phyloP scores from a whole-genome alignment of 331 rosid genomes.

The Erythrophleum ivorense region DNA sequence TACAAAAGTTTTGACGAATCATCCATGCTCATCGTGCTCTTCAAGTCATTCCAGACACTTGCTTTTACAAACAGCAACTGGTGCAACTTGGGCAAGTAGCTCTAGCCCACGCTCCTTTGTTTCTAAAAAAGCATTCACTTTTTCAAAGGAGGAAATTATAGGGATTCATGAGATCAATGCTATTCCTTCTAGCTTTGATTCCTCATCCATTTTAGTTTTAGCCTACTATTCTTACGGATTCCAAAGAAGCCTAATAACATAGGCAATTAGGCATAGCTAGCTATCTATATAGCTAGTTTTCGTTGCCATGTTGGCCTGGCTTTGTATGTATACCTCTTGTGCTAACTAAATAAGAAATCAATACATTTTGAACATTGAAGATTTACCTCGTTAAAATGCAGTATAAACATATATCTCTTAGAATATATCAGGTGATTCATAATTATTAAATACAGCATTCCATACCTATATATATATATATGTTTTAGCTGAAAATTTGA shows the following conservation, averaged over 20 bases:
- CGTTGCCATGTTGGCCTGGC: background rate
- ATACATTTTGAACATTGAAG: background rate
- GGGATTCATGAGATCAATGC: slow-evolving; percentile 27
- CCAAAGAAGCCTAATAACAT: slow-evolving; percentile 44
- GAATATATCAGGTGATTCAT: too few relatives aligned
- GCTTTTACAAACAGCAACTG: slow-evolving; percentile 32
- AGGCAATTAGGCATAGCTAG: slow-evolving; percentile 15
- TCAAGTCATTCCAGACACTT: slow-evolving; percentile 52
- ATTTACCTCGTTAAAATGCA: too few relatives aligned
- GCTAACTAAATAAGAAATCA: background rate
- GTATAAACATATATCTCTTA: too few relatives aligned
- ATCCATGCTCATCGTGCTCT: slow-evolving; percentile 45
- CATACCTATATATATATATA: too few relatives aligned
- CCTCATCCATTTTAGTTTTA: slow-evolving; percentile 14
- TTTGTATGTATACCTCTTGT: background rate
- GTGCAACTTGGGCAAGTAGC: slow-evolving; percentile 28
- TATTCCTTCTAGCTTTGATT: slow-evolving; percentile 42
- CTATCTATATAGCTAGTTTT: background rate
- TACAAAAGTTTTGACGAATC: slow-evolving; percentile 46
- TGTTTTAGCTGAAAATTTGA: too few relatives aligned
- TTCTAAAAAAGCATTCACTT: slow-evolving; percentile 39
- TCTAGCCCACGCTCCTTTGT: slow-evolving; percentile 27
- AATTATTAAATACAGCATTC: too few relatives aligned
- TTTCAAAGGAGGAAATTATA: slow-evolving; percentile 27
- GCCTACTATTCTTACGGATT: slow-evolving; percentile 36